Conservation (phyloP, 495 filamentous ascomycete species). For the Penicillium soppii region DNA sequence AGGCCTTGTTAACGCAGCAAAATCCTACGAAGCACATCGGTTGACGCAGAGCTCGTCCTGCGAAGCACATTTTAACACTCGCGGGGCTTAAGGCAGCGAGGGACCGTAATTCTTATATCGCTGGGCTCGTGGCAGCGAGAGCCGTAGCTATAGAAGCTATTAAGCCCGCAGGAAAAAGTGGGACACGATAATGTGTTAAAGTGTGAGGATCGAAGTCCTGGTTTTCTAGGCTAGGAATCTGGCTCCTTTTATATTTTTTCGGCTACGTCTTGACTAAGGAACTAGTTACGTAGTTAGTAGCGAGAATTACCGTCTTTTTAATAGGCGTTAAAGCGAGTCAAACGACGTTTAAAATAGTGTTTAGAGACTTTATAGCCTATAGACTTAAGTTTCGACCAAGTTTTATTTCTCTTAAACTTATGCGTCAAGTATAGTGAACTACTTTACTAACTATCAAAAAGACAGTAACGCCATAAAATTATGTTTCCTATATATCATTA, state of each 20-base stretch:
- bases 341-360: background rate
- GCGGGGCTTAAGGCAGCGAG: conserved; percentile 1
- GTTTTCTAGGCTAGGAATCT: too few relatives aligned
- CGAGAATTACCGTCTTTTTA: background rate
- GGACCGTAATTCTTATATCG: background rate
- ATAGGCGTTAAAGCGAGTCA: background rate
- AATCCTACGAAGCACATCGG: too few relatives aligned
- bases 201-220: too few relatives aligned
- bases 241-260: too few relatives aligned
- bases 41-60: too few relatives aligned
- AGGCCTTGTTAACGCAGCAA: too few relatives aligned
- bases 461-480: background rate
- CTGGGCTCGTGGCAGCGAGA: background rate
- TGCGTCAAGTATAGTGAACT: background rate
- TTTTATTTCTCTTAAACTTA: background rate
- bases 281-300: too few relatives aligned
- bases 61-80: too few relatives aligned
- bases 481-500: background rate
- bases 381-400: background rate
- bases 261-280: too few relatives aligned
- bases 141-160: too few relatives aligned
- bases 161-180: too few relatives aligned
- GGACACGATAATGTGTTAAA: too few relatives aligned
- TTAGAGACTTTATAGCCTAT: background rate
- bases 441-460: background rate